Conservation (phyloP, 345 rosid species). For the Salix brachista region DNA sequence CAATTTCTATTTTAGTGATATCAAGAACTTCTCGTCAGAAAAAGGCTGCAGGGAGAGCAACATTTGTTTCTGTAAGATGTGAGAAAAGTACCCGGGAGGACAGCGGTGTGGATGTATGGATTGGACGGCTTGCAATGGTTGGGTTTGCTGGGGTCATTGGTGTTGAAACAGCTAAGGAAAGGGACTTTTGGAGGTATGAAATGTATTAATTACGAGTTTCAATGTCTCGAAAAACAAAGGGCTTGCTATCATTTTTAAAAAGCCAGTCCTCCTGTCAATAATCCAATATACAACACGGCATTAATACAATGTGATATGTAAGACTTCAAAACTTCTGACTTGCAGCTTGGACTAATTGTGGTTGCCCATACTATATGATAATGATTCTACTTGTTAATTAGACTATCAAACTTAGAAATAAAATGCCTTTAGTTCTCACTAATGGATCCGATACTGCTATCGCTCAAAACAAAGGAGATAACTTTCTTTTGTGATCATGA, state of each 20-base stretch:
- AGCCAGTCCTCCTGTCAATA: not conserved
- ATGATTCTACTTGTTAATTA: not conserved
- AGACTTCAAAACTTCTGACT: not conserved
- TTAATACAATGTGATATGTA: not conserved
- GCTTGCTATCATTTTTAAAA: not conserved
- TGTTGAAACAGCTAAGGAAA: slow-evolving; percentile 75
- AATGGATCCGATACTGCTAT: not conserved
- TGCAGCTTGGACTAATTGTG: not conserved
- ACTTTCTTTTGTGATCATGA: not conserved
- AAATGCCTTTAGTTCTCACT: not conserved
- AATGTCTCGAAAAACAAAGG: not conserved
- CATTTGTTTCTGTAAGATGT: slow-evolving; percentile 52
- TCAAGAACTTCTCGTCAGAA: slow-evolving; percentile 31
- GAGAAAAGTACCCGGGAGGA: slow-evolving; percentile 56
- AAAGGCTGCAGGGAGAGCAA: slow-evolving; percentile 36
- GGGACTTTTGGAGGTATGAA: slow-evolving; percentile 78
- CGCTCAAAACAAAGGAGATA: no score
- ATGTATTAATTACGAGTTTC: not conserved
- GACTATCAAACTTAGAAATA: not conserved
- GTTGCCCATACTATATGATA: not conserved
- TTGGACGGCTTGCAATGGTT: slow-evolving; percentile 84
- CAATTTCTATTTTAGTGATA: slow-evolving; percentile 28
- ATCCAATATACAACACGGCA: no score
- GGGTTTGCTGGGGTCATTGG: slow-evolving; percentile 76
- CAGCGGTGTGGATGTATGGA: slow-evolving; percentile 77